Base-by-base conservation (phyloP, 2,329 filamentous ascomycete species). In the Alternaria incomplexa region DNA sequence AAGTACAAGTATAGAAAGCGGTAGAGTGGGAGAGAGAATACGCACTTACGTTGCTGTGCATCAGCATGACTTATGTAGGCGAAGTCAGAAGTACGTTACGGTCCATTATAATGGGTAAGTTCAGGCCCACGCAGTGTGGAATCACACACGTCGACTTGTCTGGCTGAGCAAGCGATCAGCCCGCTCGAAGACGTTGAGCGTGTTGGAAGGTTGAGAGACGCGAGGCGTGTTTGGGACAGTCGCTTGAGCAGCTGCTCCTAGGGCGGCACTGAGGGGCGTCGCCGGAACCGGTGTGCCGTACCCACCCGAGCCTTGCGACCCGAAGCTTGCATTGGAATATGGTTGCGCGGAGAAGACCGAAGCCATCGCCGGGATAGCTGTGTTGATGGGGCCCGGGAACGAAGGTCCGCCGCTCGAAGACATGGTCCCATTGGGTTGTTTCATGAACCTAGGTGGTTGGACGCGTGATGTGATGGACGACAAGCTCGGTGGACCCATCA, bases 161-260 rank as follows among this genome's bases (percentile, higher is more conserved):
- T 75, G 69, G 36, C 69, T 76, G 17, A 79, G 65, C 32, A 78
- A 62, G 17, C 76, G 68, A 57, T 80, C 77, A 22, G 76, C 77
- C 43, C 77, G 71, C 62, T 79, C 77, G 48, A 79, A 79, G 23
- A 79, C 75, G 26, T 77, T 77, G 46, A 77, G 74, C 3, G 71
- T 73, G 40, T 68, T 73, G 11, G 72, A 71, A 6, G 66, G 64
- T 12, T 70, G 70, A 4, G 69, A 65, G 26, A 73, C 69, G 36
- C 73, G 74, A 23, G 76, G 77, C 13, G 76, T 79, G 54, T 92
- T 92, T 5, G 93, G 91, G 11, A 97, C 90, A 0, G 93, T 97
- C 1, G 94, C 93, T 80, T 97, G 93, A 58, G 93, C 92, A 20
- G 94, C 94, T 6, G 94, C 93, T 0, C 94, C 95, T 6, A 97